Base-by-base conservation (phyloP, 768 basidiomycete genomes). In the Gloeopeniophorella convolvens region DNA sequence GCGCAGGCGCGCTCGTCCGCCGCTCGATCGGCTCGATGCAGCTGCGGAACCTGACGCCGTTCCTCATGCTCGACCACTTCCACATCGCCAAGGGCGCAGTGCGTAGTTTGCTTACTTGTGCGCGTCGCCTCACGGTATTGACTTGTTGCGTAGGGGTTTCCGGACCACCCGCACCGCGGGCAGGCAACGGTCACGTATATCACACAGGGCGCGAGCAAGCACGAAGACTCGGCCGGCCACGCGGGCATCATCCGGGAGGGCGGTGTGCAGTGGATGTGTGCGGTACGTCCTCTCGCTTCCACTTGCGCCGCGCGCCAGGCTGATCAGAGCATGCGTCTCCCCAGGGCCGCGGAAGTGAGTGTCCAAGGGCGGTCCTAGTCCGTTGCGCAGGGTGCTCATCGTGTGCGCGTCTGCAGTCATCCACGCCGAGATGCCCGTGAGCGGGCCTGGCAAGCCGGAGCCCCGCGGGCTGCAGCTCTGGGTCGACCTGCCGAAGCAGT, bases 211-310 rank as follows among this genome's bases (percentile, higher is more conserved):
- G 72, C 79, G 21, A 85, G 83, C 59, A 72, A 76, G 46, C 95
- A 98, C 59, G 95, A 98, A 68, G 95, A 97, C 63, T 94, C 89
- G 20, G 82, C 81, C 2, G 94, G 89, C 1, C 87, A 93, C 65
- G 79, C 80, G 51, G 89, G 88, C 32, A 78, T 75, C 15, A 86
- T 89, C 45, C 66, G 78, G 33, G 63, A 82, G 8, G 94, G 94
- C 3, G 95, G 92, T 42, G 83, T 96, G 2, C 94, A 97, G 62
- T 96, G 93, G 90, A 95, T 95, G 93, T 82, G 78, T 65, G 86
- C 86, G 12, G 85, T 83, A 49, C 69, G 78, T 66, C 28, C 43
- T 45, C 45, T 18, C 12, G 40, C 10, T 50, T 30, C 37, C n/a
- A 16, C 21, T 6, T 32, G 7, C 18, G 13, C 7, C 11, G 11